A percentile compares a stretch with the other conserved stretches of the same genome.
These are phyloP conservation scores for Ganoderma lucidum DNA, from an alignment of 1,284 basidiomycete genomes.

Conservation along the genomic window DNA sequence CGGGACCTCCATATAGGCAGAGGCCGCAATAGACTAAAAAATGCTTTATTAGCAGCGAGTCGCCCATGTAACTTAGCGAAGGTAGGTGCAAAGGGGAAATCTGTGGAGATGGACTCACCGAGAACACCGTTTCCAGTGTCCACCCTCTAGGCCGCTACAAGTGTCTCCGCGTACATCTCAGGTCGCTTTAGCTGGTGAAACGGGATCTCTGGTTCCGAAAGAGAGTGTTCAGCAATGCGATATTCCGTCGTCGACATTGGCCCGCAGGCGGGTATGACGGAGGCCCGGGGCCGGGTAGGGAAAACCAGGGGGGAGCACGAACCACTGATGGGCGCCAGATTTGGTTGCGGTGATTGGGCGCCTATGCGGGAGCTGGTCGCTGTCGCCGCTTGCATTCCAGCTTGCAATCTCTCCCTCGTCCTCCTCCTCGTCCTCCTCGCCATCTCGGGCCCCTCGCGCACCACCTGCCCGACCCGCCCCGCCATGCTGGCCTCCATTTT, in stretches of 20 bases:
- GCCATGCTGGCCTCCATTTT: slow-evolving; percentile 38
- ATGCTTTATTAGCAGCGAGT: too few species aligned
- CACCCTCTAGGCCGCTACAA: neutral
- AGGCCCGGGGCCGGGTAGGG: too few species aligned
- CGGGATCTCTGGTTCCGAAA: too few species aligned
- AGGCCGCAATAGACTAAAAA: too few species aligned
- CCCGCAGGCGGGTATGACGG: neutral
- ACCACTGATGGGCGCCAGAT: neutral
- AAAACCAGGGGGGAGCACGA: too few species aligned
- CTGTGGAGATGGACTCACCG: neutral
- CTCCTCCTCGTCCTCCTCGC: neutral
- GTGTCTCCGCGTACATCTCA: neutral
- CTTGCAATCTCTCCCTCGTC: neutral
- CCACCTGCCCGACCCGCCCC: neutral
- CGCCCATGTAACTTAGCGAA: too few species aligned
- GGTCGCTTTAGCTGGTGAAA: neutral
- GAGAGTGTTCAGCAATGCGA: neutral
- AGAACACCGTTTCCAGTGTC: neutral
- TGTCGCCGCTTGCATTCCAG: neutral
- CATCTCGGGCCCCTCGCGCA: neutral
- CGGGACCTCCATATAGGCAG: too few species aligned
- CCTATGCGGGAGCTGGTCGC: neutral
- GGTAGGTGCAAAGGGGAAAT: neutral
- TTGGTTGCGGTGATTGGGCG: slow-evolving; percentile 11
- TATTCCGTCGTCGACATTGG: neutral